Evolutionary conservation across 176 grass and related monocot genomes (phyloP), one percentile per base, ranked within the genome.

Genomic region (Echinochloa phyllopogon): DNA sequence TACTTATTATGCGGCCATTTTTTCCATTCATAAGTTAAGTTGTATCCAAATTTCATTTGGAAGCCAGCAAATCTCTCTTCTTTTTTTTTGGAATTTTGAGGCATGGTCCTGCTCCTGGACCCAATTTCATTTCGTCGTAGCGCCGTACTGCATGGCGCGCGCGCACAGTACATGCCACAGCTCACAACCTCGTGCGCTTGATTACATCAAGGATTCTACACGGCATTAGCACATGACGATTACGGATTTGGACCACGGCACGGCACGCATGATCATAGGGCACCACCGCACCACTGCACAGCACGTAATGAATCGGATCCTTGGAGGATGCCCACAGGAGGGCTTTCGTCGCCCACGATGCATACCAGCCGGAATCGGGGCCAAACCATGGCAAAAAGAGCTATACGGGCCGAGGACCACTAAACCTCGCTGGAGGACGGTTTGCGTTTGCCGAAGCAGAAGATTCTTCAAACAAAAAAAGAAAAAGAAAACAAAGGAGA

Each of bases 201-300:
- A 55, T 76, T 44, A n/a, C n/a, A 21, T 20, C 62, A 37, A 43
- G 48, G 72, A 44, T 84, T 66, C 48, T 43, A 47, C 36, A 4
- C 21, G 9, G 57, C 58, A 66, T 55, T 36, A 49, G n/a, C 47
- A 41, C 72, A 57, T 68, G 61, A 16, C 9, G 56, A 44, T 59
- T 59, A 78, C 59, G 36, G 71, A 7, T 75, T 38, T 84, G 82
- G 83, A 85, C 74, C 83, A 85, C 73, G 10, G 4, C 25, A 17
- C 38, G 39, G 4, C 25, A 17, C 38, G 39, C 81, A 10, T 8
- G 38, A 29, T 43, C n/a, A 13, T 0, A 27, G 23, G 7, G 64
- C 33, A 43, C 21, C 69, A 49, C 23, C 69, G 43, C 42, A 18
- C 29, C 1, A 1, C 29, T 2, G 29, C 29, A 42, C 18, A 10